Percentiles rank a stretch among this genome's conserved stretches.
These are phyloP conservation scores for Carex sylvatica DNA, from an alignment of 202 grass and related monocot genomes.

Conservation along the genomic window DNA sequence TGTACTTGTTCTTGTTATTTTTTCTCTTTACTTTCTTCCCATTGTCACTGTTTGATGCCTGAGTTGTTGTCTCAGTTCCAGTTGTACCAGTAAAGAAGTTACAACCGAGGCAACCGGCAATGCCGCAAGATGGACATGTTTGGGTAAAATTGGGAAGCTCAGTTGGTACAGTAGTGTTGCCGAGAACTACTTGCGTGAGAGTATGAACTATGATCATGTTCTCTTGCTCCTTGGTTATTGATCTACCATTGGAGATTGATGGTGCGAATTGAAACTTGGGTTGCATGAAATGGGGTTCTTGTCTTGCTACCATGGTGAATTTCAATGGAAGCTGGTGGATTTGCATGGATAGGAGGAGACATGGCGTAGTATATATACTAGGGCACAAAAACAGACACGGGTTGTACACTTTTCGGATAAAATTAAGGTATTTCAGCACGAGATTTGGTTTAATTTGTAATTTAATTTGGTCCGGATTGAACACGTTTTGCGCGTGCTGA, in stretches of 20 bases:
- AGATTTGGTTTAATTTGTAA: not conserved
- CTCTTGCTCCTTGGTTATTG: slow-evolving; percentile 44
- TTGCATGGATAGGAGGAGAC: slow-evolving; percentile 13
- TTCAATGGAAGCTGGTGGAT: not conserved
- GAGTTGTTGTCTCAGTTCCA: not conserved
- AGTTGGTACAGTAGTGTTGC: slow-evolving; percentile 25
- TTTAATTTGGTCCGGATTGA: not conserved
- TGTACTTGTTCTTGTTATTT: slow-evolving; percentile 44
- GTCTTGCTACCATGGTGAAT: slow-evolving; percentile 44
- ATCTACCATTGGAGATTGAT: slow-evolving; percentile 35
- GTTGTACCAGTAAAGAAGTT: not conserved
- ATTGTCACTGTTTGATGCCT: slow-evolving; percentile 25
- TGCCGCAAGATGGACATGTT: slow-evolving; percentile 37
- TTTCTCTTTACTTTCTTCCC: not conserved
- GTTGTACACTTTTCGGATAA: slow-evolving; percentile 3
- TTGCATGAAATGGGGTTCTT: slow-evolving; percentile 30
- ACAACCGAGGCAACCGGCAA: slow-evolving; percentile 47
- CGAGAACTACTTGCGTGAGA: slow-evolving; percentile 59
- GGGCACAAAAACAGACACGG: slow-evolving; percentile 21
- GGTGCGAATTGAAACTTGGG: slow-evolving; percentile 10
- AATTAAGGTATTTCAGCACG: not conserved
- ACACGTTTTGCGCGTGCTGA: slow-evolving; percentile 16
- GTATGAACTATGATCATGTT: slow-evolving; percentile 59
- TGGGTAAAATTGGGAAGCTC: not conserved
- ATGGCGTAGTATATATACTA: slow-evolving; percentile 31